Evolutionary conservation across 306 rosid species (phyloP).

Genomic region (Sechiopsis laciniata): DNA sequence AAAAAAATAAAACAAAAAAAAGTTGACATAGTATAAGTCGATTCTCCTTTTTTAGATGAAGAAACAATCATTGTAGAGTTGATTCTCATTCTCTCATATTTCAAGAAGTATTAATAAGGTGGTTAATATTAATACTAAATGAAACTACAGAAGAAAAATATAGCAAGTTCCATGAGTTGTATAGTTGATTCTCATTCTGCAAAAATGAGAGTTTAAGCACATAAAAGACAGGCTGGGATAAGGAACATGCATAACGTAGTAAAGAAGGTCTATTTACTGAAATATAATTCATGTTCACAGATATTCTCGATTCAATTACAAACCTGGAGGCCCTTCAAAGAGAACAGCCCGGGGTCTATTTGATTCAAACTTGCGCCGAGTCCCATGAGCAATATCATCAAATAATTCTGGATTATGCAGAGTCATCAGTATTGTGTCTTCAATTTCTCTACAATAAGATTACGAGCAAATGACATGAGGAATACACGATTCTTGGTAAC

Average conservation of each 20-base stretch:
- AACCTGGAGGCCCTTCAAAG: constrained; percentile 96
- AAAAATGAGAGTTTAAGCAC: constrained; percentile 3
- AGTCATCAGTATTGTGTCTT: constrained; percentile 78
- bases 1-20: not conserved
- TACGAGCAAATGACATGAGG: constrained; percentile 11
- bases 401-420: constrained; percentile 75
- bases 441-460: constrained; percentile 56
- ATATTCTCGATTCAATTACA: not conserved
- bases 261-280: not conserved
- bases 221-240: not conserved
- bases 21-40: too few species aligned
- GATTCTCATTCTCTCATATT: too few species aligned
- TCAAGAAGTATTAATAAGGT: too few species aligned
- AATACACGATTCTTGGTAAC: constrained; percentile 1
- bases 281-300: not conserved
- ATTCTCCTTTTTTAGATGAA: too few species aligned
- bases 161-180: too few species aligned
- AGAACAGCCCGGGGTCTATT: constrained; percentile 91
- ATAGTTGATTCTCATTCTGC: not conserved
- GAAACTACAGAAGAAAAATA: constrained; percentile 3
- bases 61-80: too few species aligned
- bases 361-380: constrained; percentile 76
- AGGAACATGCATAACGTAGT: not conserved
- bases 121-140: not conserved
- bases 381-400: constrained; percentile 79